Conservation (phyloP, 2,329 filamentous ascomycete genomes). For the Penicillium thymicola region DNA sequence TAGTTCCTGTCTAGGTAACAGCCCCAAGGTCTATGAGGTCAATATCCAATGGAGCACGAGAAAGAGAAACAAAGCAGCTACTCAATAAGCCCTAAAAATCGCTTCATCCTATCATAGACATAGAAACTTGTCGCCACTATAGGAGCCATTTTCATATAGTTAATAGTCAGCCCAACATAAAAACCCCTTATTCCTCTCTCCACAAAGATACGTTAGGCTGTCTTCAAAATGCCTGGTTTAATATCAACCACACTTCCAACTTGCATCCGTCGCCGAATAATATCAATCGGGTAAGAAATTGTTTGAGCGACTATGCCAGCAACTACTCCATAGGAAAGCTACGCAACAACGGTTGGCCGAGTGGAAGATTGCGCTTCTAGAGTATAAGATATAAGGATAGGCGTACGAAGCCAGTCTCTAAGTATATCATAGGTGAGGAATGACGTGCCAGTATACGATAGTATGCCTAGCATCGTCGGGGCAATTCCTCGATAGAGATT, state of each 20-base stretch:
- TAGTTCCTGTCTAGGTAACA: background rate
- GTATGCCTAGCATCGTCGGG: slow-evolving; percentile 87
- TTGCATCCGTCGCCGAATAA: slow-evolving; percentile 90
- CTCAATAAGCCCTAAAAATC: background rate
- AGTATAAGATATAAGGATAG: slow-evolving; percentile 66
- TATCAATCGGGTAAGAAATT: slow-evolving; percentile 86
- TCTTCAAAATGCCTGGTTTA: slow-evolving; percentile 76
- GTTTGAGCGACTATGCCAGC: slow-evolving; percentile 90
- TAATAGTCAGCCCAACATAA: slow-evolving; percentile 89
- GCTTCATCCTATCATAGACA: slow-evolving; percentile 56
- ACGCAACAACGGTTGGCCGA: background rate
- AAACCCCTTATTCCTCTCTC: slow-evolving; percentile 79
- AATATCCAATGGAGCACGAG: too few relatives aligned
- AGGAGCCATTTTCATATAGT: slow-evolving; percentile 90
- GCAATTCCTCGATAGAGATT: slow-evolving; percentile 97
- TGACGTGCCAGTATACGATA: slow-evolving; percentile 92
- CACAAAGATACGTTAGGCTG: slow-evolving; percentile 66
- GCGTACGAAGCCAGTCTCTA: slow-evolving; percentile 77
- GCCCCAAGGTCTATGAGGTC: too few relatives aligned
- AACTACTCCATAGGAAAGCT: slow-evolving; percentile 59
- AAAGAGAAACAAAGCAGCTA: background rate
- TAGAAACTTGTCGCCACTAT: slow-evolving; percentile 74
- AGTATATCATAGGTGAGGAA: slow-evolving; percentile 92
- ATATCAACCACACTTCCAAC: slow-evolving; percentile 91
- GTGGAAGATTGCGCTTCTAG: slow-evolving; percentile 57